Conservation (phyloP, 2,329 filamentous ascomycete species). For the Leptoxyphium fumago region DNA sequence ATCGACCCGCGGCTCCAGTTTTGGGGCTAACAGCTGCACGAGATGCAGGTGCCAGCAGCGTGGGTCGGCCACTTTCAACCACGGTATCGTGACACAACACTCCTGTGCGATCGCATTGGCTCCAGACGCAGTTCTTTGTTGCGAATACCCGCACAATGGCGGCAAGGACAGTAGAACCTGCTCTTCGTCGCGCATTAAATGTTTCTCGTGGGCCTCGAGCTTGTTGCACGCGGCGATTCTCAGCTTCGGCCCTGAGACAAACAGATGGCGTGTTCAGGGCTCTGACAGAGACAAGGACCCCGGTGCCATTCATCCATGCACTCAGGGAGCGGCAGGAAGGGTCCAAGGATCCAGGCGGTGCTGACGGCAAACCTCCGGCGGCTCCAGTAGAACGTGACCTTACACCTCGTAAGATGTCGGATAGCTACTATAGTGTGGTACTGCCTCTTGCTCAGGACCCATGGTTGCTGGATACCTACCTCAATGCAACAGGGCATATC, state of each 20-base stretch:
- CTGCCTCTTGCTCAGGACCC: constrained; percentile 58
- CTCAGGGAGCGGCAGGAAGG: constrained; percentile 36
- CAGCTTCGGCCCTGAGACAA: constrained; percentile 7
- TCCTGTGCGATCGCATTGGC: too few species aligned
- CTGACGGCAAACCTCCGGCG: constrained; percentile 19
- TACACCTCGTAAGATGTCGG: constrained; percentile 52
- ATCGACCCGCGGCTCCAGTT: too few species aligned
- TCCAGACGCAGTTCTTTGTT: too few species aligned
- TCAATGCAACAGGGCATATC: constrained; percentile 62
- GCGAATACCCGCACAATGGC: too few species aligned
- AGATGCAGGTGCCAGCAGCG: too few species aligned
- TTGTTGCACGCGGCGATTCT: constrained; percentile 1
- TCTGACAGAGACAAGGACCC: constrained; percentile 44
- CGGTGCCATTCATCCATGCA: constrained; percentile 56
- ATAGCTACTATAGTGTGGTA: constrained; percentile 54
- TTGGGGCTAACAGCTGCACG: too few species aligned
- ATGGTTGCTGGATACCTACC: constrained; percentile 63
- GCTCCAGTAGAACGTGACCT: constrained; percentile 38
- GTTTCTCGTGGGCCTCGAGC: too few species aligned
- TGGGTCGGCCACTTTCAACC: too few species aligned
- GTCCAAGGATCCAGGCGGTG: constrained; percentile 17
- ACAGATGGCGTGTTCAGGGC: constrained; percentile 48
- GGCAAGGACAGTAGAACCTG: too few species aligned
- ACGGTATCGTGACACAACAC: too few species aligned
- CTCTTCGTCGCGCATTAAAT: too few species aligned